Conservation (phyloP, 176 grass and related monocot genomes). For the Aegilops bicornis region DNA sequence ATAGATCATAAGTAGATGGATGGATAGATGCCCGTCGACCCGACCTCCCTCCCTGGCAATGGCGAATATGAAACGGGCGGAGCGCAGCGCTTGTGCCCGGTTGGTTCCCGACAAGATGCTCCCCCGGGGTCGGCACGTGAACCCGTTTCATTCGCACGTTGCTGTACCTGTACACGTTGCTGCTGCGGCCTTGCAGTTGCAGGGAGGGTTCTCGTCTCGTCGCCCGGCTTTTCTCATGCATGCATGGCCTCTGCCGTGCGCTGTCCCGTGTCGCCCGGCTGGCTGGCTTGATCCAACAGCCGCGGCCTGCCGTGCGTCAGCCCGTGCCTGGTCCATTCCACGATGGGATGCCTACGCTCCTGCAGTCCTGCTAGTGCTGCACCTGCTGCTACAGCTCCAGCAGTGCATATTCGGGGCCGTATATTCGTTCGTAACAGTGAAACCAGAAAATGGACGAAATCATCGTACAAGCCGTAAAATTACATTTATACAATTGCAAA, state of each 20-base stretch:
- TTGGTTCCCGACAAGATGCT: conserved; percentile 37
- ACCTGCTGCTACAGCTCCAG: no score
- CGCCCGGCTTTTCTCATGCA: not conserved
- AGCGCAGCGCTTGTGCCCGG: conserved; percentile 30
- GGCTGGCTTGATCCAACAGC: not conserved
- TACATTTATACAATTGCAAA: no score
- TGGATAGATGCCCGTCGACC: not conserved
- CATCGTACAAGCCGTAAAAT: no score
- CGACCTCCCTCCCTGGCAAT: not conserved
- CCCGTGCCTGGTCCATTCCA: not conserved
- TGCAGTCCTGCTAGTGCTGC: no score
- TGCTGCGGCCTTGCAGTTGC: not conserved
- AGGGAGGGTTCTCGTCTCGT: not conserved
- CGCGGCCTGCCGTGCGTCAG: not conserved
- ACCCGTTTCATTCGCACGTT: not conserved
- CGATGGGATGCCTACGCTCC: no score
- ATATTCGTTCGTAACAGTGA: no score
- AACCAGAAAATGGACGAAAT: no score
- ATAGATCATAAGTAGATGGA: not conserved
- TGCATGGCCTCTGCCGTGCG: not conserved
- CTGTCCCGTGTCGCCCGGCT: conserved; percentile 7
- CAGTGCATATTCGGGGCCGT: no score
- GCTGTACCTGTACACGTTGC: not conserved
- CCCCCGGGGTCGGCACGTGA: not conserved
- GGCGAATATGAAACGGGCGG: conserved; percentile 1